These are phyloP conservation scores for Xylaria curta DNA, from an alignment of 495 filamentous ascomycete genomes.

Conservation along the genomic window DNA sequence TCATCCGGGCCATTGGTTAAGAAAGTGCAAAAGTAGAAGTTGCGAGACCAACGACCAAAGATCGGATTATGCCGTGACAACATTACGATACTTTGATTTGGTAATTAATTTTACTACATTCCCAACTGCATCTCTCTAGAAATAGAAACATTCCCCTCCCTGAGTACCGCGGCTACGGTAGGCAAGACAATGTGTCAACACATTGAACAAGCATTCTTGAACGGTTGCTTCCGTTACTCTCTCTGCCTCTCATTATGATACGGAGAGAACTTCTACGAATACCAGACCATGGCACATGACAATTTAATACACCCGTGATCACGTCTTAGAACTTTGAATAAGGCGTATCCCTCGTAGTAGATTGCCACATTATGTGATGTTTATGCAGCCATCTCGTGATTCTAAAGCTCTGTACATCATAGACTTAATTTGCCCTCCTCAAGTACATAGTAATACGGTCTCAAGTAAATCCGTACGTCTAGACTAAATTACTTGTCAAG, in stretches of 20 bases:
- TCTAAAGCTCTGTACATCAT: too few species aligned
- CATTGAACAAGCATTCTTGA: not conserved
- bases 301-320: not conserved
- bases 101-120: not conserved
- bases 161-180: not conserved
- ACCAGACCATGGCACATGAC: not conserved
- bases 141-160: not conserved
- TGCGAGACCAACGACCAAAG: not conserved
- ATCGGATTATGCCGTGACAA: not conserved
- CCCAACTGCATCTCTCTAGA: not conserved
- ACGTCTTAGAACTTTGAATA: not conserved
- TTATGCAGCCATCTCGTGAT: not conserved
- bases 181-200: not conserved
- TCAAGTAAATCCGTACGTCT: not conserved
- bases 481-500: not conserved
- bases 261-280: not conserved
- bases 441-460: not conserved
- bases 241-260: not conserved
- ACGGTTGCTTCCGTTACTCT: not conserved
- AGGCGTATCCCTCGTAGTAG: not conserved
- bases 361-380: too few species aligned
- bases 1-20: not conserved
- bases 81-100: not conserved
- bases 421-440: not conserved
- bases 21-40: not conserved